Base-by-base conservation (phyloP, 1,139 yeast species). In the Lizanozyma gosingica region DNA sequence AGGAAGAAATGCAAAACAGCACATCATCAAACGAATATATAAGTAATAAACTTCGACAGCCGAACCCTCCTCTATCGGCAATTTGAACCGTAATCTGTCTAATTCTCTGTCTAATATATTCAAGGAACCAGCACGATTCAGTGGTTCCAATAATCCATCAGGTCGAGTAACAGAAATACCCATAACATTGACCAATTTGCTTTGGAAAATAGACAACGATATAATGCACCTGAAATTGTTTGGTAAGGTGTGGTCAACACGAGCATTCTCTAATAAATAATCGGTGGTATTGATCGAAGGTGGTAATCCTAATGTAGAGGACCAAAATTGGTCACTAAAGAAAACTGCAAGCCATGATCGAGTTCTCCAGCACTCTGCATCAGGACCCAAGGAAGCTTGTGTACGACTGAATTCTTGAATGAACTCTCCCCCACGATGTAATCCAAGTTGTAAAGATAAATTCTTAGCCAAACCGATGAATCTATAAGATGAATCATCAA, bases 311-410 rank as follows among this genome's bases (percentile, higher is more conserved):
- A 88, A 63, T 36, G 81, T 78, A 14, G 94, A 84, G 14, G 94
- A 83, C 94, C 95, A 86, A 54, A 88, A 84, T 50, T 87, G 94
- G 55, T 88, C 96, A 43, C 86, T 74, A 54, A 88, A 83, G 57
- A 85, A 90, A 3, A 86, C 82, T 0, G 94, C 88, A 33, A 87
- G 65, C 97, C 97, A 90, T 1, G 95, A 79, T 48, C 96, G 70
- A 1, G 97, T 87, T 57, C 97, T 73, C 97, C 97, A 90, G 56
- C 81, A 81, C 50, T 87, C 96, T 3, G 96, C 92, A 59, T 88
- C 88, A 0, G 94, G 94, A 4, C 75, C 76, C 55, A 88, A 68
- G 35, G 86, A 76, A 3, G 85, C 94, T 56, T 90, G 97, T 18
- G 92, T 85, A 51, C 97, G 72, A 9, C 94, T 82, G 51, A 90